Base-by-base conservation (phyloP, 2,329 filamentous ascomycete genomes). In the Diaporthe amygdali region DNA sequence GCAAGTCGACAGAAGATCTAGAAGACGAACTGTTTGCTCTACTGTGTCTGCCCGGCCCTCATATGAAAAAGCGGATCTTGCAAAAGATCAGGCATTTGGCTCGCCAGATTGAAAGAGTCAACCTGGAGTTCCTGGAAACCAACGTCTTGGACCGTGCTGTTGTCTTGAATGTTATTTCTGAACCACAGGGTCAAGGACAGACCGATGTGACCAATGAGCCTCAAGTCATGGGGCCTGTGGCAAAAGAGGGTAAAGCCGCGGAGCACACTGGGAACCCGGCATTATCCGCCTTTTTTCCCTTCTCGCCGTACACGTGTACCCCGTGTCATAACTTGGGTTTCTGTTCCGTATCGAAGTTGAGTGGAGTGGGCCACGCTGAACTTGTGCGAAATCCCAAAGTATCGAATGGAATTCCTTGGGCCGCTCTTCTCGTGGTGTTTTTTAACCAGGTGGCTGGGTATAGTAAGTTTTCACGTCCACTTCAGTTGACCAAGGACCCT, bases 171-270 rank as follows among this genome's bases (percentile, higher is more conserved):
- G 12, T 61, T n/a, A n/a, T 32, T 2, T 46, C 15, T 8, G 22
- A 3, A 22, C 14, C 12, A n/a, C n/a, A 37, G 54, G 27, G 20
- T 22, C 3, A n/a, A 7, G 15, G 3, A 15, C 37, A 44, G 55
- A 12, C 30, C 2, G 3, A 27, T 8, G 20, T 34, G 12, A 12
- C 10, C n/a, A 59, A 14, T 17, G 3, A 15, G 10, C 9, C 34
- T 39, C 22, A 22, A 59, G 34, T 14, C 8, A n/a, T 10, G 54
- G 17, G 17, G 17, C 1, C 22, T 10, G 2, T 32, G 3, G 17
- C 1, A 4, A 3, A 1, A 39, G 20, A 37, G 20, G n/a, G 6
- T n/a, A 3, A 22, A 20, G 37, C 0, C 9, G 5, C 0, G 10
- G 8, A 14, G 2, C n/a, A 14, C 5, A 25, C 47, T 15, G 1